These are phyloP conservation scores for Fomitopsis serialis DNA, from an alignment of 768 basidiomycete genomes.

Conservation along the genomic window DNA sequence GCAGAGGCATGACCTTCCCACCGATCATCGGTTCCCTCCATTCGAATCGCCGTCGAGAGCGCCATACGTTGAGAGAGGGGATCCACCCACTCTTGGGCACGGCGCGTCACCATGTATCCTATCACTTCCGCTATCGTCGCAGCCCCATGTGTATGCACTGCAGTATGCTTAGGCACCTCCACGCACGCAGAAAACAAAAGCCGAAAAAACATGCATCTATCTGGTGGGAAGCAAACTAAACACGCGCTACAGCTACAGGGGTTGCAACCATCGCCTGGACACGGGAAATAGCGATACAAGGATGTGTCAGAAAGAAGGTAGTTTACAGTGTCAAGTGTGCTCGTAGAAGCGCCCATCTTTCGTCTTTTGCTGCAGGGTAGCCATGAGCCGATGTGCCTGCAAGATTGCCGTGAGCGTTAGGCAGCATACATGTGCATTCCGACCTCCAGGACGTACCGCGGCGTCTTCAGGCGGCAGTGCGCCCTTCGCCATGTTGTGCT, in stretches of 20 bases:
- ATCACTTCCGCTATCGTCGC: constrained; percentile 1
- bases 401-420: neutral
- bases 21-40: neutral
- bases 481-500: constrained; percentile 88
- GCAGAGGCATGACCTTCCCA: constrained; percentile 37
- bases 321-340: neutral
- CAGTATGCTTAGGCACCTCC: constrained; percentile 19
- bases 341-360: constrained; percentile 10
- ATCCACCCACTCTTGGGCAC: constrained; percentile 7
- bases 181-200: constrained; percentile 21
- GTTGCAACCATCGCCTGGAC: neutral
- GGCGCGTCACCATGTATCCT: constrained; percentile 19
- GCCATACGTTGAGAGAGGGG: neutral
- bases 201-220: constrained; percentile 14
- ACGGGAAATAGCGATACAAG: neutral
- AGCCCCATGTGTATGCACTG: constrained; percentile 20
- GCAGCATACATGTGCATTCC: neutral
- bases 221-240: constrained; percentile 1
- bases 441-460: constrained; percentile 47
- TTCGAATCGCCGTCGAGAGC: constrained; percentile 3
- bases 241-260: neutral
- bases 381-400: constrained; percentile 67
- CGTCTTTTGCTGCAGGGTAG: constrained; percentile 43
- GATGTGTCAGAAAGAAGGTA: neutral
- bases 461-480: constrained; percentile 79